Evolutionary conservation across 2,329 filamentous ascomycete genomes (phyloP).

Genomic region (Niveomyces coronatus): DNA sequence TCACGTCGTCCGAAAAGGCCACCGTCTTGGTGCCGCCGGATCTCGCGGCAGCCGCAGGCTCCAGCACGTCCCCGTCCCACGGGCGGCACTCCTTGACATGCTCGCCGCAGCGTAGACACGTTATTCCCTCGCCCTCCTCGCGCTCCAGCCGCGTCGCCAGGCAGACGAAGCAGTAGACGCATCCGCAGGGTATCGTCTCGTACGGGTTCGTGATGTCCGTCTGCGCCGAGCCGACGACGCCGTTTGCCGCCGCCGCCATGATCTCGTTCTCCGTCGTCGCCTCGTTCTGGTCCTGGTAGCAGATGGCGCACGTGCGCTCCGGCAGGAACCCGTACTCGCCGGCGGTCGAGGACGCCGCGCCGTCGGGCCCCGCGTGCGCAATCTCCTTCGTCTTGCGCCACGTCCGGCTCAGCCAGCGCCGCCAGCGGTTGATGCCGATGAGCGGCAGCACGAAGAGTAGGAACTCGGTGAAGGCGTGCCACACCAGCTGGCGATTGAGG

Average conservation of each 20-base stretch:
- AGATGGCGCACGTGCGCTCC: slow-evolving; percentile 91
- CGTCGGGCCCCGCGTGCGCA: slow-evolving; percentile 32
- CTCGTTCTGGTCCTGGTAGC: slow-evolving; percentile 87
- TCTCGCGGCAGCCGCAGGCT: slow-evolving; percentile 34
- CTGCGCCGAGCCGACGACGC: slow-evolving; percentile 76
- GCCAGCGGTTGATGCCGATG: slow-evolving; percentile 90
- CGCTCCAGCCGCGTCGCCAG: slow-evolving; percentile 81
- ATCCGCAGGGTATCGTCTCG: slow-evolving; percentile 78
- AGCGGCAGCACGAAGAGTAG: slow-evolving; percentile 93
- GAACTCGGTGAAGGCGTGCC: slow-evolving; percentile 99
- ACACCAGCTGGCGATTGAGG: slow-evolving; percentile 91
- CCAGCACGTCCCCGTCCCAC: slow-evolving; percentile 83
- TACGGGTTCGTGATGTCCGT: slow-evolving; percentile 97
- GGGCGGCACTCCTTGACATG: slow-evolving; percentile 76
- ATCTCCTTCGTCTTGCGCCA: slow-evolving; percentile 72
- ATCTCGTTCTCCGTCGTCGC: slow-evolving; percentile 65
- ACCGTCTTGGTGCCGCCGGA: slow-evolving; percentile 44
- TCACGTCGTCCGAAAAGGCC: slow-evolving; percentile 49
- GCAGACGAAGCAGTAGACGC: slow-evolving; percentile 94
- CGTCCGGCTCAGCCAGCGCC: slow-evolving; percentile 75
- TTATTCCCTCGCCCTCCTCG: slow-evolving; percentile 91
- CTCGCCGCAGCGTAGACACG: slow-evolving; percentile 80
- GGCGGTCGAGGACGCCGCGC: slow-evolving; percentile 38
- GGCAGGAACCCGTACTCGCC: slow-evolving; percentile 81
- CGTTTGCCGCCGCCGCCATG: slow-evolving; percentile 59